Percentiles rank a stretch among this genome's conserved stretches.
Conservation (phyloP, 176 grass and related monocot genomes). For the Lolium multiflorum region DNA sequence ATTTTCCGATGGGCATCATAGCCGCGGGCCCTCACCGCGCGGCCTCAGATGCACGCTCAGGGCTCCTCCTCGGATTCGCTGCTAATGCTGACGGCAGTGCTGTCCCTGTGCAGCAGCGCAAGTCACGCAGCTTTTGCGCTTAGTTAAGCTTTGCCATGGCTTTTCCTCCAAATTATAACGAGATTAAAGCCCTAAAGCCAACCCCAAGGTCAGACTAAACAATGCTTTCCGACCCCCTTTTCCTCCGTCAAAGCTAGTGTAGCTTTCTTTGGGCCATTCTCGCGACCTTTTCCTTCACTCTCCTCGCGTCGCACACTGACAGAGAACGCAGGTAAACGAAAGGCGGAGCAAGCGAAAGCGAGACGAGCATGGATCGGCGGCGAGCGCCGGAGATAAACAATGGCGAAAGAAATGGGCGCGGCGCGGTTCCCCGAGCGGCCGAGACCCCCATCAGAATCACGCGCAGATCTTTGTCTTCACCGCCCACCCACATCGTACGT, state of each 20-base stretch:
- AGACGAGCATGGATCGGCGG: conserved; percentile 3
- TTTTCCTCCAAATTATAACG: too few relatives aligned
- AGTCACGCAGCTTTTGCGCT: conserved; percentile 38
- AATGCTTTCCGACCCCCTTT: conserved; percentile 5
- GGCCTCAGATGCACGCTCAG: conserved; percentile 52
- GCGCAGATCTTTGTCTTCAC: conserved; percentile 67
- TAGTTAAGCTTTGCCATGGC: not conserved
- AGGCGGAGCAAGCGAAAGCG: conserved; percentile 9
- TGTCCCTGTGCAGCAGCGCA: conserved; percentile 23
- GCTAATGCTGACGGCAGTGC: conserved; percentile 60
- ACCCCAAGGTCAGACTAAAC: conserved; percentile 49
- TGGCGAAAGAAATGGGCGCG: conserved; percentile 43
- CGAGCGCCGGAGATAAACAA: conserved; percentile 26
- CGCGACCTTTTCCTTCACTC: not conserved
- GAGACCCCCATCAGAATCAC: conserved; percentile 39
- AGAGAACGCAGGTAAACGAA: not conserved
- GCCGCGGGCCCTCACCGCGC: conserved; percentile 17
- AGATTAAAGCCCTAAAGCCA: conserved; percentile 40
- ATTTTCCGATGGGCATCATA: conserved; percentile 27
- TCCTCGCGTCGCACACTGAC: too few relatives aligned
- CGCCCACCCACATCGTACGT: conserved; percentile 30
- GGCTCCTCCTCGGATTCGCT: conserved; percentile 59
- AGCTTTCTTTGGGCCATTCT: conserved; percentile 52
- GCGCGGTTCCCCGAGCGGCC: conserved; percentile 52
- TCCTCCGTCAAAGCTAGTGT: conserved; percentile 38